Percentiles rank a stretch among this genome's conserved stretches.
Conservation (phyloP, 768 basidiomycete genomes). For the Hemileccinum impolitum region DNA sequence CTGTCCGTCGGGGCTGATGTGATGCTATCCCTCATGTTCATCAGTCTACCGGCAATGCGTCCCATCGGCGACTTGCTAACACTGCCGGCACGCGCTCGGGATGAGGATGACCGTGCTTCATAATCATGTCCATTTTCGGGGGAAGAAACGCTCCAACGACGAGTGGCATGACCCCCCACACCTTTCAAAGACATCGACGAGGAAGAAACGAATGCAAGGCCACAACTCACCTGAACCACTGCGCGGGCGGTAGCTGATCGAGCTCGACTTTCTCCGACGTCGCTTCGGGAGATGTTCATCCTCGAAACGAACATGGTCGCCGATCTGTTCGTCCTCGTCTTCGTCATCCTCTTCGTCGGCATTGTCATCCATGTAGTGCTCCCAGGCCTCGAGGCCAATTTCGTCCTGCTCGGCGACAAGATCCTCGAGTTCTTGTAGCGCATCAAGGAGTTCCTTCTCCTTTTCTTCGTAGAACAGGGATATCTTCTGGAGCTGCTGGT, state of each 20-base stretch:
- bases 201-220: neutral
- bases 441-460: conserved; percentile 65
- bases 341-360: conserved; percentile 57
- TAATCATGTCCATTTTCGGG: conserved; percentile 37
- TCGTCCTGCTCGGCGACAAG: conserved; percentile 60
- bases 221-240: conserved; percentile 20
- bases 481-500: conserved; percentile 82
- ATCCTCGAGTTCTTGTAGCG: conserved; percentile 55
- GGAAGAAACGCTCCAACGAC: conserved; percentile 47
- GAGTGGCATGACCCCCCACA: conserved; percentile 4
- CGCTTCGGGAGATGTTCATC: conserved; percentile 25
- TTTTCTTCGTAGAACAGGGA: conserved; percentile 73
- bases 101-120: conserved; percentile 25
- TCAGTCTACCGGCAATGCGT: conserved; percentile 46
- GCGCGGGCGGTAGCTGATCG: conserved; percentile 23
- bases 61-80: conserved; percentile 35
- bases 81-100: conserved; percentile 24
- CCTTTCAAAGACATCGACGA: conserved; percentile 27
- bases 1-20: conserved; percentile 42
- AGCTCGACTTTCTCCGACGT: conserved; percentile 36
- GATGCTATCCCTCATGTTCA: conserved; percentile 50
- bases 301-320: conserved; percentile 27
- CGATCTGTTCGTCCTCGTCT: conserved; percentile 49
- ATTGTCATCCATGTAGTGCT: conserved; percentile 48
- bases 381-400: conserved; percentile 45